Evolutionary conservation across 768 basidiomycete species (phyloP), one percentile per base, ranked within the genome.

Genomic region (Tylopilus vinaceipallidus): DNA sequence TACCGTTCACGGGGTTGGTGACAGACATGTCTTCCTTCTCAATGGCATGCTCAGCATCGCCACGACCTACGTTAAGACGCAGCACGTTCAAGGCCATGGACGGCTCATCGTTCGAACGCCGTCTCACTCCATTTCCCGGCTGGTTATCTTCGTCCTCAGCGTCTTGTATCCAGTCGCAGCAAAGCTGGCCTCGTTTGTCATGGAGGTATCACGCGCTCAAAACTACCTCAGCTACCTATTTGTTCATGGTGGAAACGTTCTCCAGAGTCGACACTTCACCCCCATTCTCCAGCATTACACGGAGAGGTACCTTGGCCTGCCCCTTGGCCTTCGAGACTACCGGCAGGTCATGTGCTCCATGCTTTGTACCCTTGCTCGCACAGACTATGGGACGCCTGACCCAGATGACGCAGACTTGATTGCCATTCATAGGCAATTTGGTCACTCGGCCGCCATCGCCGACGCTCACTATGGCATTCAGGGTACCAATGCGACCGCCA

Each of bases 51-150:
- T 62, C 5, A 34, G 45, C 0, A 47, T 63, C 11, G 40, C 32
- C 0, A 62, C 47, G 0, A 47, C 34, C 0, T 63, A 62, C 29
- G 42, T 48, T 0, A 63, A 63, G 22, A 57, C 53, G 1, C 50
- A 50, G 4, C 37, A 44, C 11, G 5, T 35, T n/a, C 44, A 54
- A 20, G 50, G 58, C 14, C 46, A 51, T 19, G 52, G 55, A 3
- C 9, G 45, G 2, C 30, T 55, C 2, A 50, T 57, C 3, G 34
- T 55, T 29, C 50, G 39, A 2, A 49, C 52, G 16, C 58, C 58
- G 0, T 19, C 32, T 1, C 49, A 42, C 4, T 29, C 49, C 0
- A 26, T 53, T 2, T 54, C 49, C 0, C 46, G 37, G 4, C 48
- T 59, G 0, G 14, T 42, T 10, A 35, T 49, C 6, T 44, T 59